These are phyloP conservation scores for Cercophora sp. DNA, from an alignment of 495 filamentous ascomycete species.

Conservation along the genomic window DNA sequence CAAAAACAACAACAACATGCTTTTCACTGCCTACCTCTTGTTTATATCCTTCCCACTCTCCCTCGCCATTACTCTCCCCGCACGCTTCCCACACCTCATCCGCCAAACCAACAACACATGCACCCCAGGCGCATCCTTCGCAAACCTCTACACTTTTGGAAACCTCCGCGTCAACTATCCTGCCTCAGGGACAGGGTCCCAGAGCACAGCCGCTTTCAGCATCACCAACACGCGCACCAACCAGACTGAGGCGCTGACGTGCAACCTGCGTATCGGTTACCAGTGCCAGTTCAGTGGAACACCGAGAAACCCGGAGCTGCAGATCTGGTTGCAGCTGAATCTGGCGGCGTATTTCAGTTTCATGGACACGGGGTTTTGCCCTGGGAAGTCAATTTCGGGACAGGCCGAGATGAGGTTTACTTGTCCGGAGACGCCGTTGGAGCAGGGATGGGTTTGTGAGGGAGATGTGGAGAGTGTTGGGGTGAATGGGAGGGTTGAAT, in stretches of 20 bases:
- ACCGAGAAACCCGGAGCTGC: conserved; percentile 4
- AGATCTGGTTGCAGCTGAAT: conserved; percentile 10
- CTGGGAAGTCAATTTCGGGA: not conserved
- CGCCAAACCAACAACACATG: too few species aligned
- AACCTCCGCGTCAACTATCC: too few species aligned
- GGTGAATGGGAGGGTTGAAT: too few species aligned
- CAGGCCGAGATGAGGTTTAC: not conserved
- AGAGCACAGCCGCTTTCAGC: not conserved
- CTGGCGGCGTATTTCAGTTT: not conserved
- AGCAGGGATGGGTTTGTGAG: not conserved
- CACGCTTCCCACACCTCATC: too few species aligned
- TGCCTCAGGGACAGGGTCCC: too few species aligned
- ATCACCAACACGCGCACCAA: conserved; percentile 8
- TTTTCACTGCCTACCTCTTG: too few species aligned
- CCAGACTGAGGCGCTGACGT: not conserved
- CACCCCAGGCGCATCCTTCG: too few species aligned
- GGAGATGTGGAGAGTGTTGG: too few species aligned
- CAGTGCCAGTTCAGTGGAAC: conserved; percentile 10
- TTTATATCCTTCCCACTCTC: too few species aligned
- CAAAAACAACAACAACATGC: too few species aligned
- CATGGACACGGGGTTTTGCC: not conserved
- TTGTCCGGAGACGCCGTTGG: not conserved
- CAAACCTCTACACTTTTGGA: too few species aligned
- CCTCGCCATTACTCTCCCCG: too few species aligned
- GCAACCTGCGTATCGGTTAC: conserved; percentile 1